These are phyloP conservation scores for Fusarium albosuccineum DNA, from an alignment of 2,329 filamentous ascomycete genomes.

Conservation along the genomic window DNA sequence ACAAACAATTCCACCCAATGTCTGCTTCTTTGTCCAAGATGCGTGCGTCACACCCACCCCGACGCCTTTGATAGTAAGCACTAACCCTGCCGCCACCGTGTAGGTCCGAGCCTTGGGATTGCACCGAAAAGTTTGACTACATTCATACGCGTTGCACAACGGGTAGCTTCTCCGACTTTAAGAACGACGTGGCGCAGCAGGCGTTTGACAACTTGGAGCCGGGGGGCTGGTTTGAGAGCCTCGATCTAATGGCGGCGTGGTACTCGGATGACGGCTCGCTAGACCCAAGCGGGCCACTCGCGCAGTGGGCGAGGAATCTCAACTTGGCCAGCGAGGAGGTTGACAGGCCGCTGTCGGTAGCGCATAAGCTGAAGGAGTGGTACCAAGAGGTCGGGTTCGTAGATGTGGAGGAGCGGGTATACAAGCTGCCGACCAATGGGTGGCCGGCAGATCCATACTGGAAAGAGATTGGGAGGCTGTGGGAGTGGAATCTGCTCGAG, in stretches of 20 bases:
- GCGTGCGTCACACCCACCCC: background rate
- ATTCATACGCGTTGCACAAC: slow-evolving; percentile 4
- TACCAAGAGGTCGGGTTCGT: slow-evolving; percentile 2
- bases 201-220: slow-evolving; percentile 8
- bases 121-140: slow-evolving; percentile 10
- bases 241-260: slow-evolving; percentile 2
- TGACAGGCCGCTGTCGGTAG: background rate
- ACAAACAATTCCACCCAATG: background rate
- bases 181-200: slow-evolving; percentile 1
- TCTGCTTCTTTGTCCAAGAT: slow-evolving; percentile 6
- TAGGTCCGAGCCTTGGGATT: background rate
- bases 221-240: slow-evolving; percentile 7
- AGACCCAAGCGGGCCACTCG: background rate
- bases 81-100: background rate
- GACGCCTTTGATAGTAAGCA: background rate
- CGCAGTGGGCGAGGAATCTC: slow-evolving; percentile 3
- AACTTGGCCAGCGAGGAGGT: background rate
- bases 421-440: slow-evolving; percentile 4
- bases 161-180: slow-evolving; percentile 7
- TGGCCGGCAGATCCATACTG: slow-evolving; percentile 6
- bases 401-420: slow-evolving; percentile 8
- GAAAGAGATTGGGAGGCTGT: slow-evolving; percentile 4
- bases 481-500: slow-evolving; percentile 4
- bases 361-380: slow-evolving; percentile 9
- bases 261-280: slow-evolving; percentile 4